A percentile compares a stretch with the other conserved stretches of the same genome.
Conservation (phyloP, 331 rosid species). For the Quercus phellos region DNA sequence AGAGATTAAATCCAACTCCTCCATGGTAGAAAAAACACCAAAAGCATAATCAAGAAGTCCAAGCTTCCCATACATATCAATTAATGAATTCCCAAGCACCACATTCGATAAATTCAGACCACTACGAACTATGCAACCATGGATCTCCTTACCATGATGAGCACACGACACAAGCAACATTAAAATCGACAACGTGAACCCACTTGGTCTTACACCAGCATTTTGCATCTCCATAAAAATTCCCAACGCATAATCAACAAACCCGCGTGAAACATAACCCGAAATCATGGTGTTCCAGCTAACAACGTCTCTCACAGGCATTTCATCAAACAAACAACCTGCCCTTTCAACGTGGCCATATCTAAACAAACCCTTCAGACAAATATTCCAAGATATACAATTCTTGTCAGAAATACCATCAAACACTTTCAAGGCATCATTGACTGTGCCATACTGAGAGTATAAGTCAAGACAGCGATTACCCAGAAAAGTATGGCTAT, state of each 20-base stretch:
- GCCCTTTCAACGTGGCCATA: constrained; percentile 45
- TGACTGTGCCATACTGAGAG: constrained; percentile 36
- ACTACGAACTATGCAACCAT: constrained; percentile 49
- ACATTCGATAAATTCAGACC: constrained; percentile 46
- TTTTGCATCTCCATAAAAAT: constrained; percentile 55
- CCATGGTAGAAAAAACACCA: constrained; percentile 52
- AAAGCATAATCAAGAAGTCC: constrained; percentile 56
- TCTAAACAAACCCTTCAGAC: constrained; percentile 47
- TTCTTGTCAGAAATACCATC: constrained; percentile 57
- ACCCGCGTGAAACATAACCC: constrained; percentile 43
- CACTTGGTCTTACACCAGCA: constrained; percentile 53
- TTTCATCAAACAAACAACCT: constrained; percentile 49
- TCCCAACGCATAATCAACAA: constrained; percentile 35
- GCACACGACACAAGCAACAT: constrained; percentile 32
- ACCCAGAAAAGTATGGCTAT: constrained; percentile 58
- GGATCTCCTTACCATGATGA: constrained; percentile 60
- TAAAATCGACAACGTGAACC: constrained; percentile 63
- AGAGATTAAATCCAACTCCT: constrained; percentile 55
- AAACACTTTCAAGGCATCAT: constrained; percentile 50
- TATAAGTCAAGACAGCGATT: constrained; percentile 61
- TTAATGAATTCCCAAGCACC: constrained; percentile 70
- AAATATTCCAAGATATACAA: constrained; percentile 61
- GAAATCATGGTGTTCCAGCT: constrained; percentile 79
- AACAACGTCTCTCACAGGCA: constrained; percentile 72
- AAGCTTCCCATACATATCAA: constrained; percentile 66